Evolutionary conservation across 768 basidiomycete species (phyloP), one percentile per base, ranked within the genome.

Genomic region (Mycena alexandri): DNA sequence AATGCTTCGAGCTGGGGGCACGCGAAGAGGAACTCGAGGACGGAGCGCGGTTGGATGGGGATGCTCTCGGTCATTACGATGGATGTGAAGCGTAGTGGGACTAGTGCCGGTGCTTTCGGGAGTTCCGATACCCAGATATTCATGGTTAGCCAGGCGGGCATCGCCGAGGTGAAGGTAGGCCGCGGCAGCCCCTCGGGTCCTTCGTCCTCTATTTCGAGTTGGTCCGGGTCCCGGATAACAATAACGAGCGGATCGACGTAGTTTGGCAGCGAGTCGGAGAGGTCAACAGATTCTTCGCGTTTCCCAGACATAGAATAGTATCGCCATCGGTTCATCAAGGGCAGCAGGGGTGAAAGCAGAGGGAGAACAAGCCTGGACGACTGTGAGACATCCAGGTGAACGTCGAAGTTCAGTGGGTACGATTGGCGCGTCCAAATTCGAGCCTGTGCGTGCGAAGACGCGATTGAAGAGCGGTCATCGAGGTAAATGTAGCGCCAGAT

Each of bases 1-100:
- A 93, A 85, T 21, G 80, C 80, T 74, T 91, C 85, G 50, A 93
- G 83, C 60, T 82, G 79, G 2, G 91, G 90, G 70, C 87, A 91
- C 33, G 83, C 84, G 8, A 80, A 76, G 38, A 94, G 85, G 74
- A 93, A 90, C 48, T 79, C 78, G 66, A 93, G 83, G 46, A 92
- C 79, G 36, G 83, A 81, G 46, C 78, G 77, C 12, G 89, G 84
- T 36, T 81, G 81, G 19, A 83, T 79, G 72, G 76, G 80, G 67
- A 79, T 78, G 65, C 71, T 79, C 19, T 93, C 91, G 11, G 79
- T 76, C 67, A 93, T 87, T 47, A 81, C 82, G 61, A 93, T 80
- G 43, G 84, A 82, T 14, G 86, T 87, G 71, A 92, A 87, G 22
- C 78, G 82, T 14, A 92, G 78, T 2, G 87, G 83, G 44, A 79